Base-by-base conservation (phyloP, 1,139 yeast genomes). In the Kodamaea sp. region DNA sequence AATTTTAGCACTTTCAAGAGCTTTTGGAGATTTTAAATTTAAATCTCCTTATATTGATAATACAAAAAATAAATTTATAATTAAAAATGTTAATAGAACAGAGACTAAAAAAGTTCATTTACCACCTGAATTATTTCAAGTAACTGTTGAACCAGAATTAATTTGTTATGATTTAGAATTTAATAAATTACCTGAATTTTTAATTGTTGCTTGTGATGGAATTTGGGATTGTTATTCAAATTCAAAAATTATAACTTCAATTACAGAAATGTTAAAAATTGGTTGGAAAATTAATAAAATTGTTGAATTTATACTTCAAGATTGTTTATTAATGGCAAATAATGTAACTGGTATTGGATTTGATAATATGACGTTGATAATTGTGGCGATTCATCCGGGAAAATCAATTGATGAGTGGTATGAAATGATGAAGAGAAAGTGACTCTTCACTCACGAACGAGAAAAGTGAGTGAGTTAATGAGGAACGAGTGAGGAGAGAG, bases 201-300 rank as follows among this genome's bases (percentile, higher is more conserved):
- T 82, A 15, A 74, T 83, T 1, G 53, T 82, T 36, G 90, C 89
- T 0, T 83, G 92, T 52, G 92, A 84, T 60, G 92, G 92, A 20
- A 78, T 84, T 27, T 84, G 89, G 90, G 92, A 84, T 55, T 81
- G 88, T 47, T 83, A 78, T 58, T 77, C 76, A 40, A 81, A 81
- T 47, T 70, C 67, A 36, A 76, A 79, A 38, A 54, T 84, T 36
- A 61, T 80, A 2, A 61, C 67, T 23, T 57, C 76, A 27, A 76
- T 84, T 36, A 68, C 87, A 50, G 76, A 78, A 47, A 76, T 79
- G 50, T 59, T 84, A 36, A 66, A 75, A 1, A 52, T 75, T 30
- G 88, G 84, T 2, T 70, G 80, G 65, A 73, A 68, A 45, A 60
- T 84, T 27, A 77, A 78, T 35, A 78, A 75, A 38, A 79, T 83